Evolutionary conservation across 306 rosid genomes (phyloP), one percentile per base, ranked within the genome.

Genomic region (Myrica gale): DNA sequence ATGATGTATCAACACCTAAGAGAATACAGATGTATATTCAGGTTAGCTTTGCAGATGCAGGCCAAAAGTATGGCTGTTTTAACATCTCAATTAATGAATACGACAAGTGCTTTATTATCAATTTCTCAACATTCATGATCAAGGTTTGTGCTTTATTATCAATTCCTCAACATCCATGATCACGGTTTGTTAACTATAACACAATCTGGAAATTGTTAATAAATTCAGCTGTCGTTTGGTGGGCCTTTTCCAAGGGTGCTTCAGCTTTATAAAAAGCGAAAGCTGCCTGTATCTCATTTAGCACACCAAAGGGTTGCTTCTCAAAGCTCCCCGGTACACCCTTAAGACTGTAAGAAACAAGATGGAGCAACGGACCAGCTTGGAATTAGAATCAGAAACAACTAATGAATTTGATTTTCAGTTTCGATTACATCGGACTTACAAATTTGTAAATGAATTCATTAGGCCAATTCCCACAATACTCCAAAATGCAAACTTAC

Each of bases 1-100:
- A 69, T 43, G 97, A 95, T 62, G 97, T 69, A 74, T 95, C 97
- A 50, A 95, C 80, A 56, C 98, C 96, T 95, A 77, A 73, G 3
- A 73, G 71, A 68, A 62, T 21, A 71, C n/a, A 53, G 62, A 71
- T 62, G 76, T 44, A 72, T 68, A 32, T 32, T 2, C 3, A 32
- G 37, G 37, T 69, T 5, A 80, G 71, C 53, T 16, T 75, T 73
- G 48, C 72, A 60, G 42, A 69, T 73, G 48, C 58, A 32, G 3
- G 37, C 37, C 37, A 32, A 32, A 32, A 32, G 37, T 32, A 56
- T 54, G 58, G 21, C 23, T 6, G 9, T 54, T 17, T n/a, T 54
- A 54, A 10, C 58, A n/a, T 54, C 58, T 54, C 58, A 17, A 54
- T 11, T 16, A 54, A 54, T 56, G 32, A 26, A 56, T 20, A 8